Evolutionary conservation across 2,329 filamentous ascomycete genomes (phyloP).

Genomic region (Trichoderma sp.): DNA sequence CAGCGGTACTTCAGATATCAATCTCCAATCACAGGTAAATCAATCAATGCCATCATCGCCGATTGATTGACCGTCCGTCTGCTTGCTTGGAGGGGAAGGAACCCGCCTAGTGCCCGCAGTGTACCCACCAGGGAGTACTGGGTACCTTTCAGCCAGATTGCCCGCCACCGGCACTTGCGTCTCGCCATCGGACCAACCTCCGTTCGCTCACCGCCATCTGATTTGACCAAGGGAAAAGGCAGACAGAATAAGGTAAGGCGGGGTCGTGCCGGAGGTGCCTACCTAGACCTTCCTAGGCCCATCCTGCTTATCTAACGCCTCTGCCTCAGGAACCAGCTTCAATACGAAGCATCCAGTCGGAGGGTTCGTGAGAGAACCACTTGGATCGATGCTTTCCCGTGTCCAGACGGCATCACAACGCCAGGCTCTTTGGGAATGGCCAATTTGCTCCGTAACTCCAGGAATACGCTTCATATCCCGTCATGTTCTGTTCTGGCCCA

Average conservation of each 20-base stretch:
- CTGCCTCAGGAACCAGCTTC: background rate
- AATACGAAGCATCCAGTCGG: background rate
- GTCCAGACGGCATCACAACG: background rate
- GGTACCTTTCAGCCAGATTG: background rate
- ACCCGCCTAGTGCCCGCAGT: background rate
- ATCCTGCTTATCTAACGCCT: background rate
- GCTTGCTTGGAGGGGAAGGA: background rate
- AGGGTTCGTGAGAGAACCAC: background rate
- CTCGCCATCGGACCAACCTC: slow-evolving; percentile 2
- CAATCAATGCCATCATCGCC: background rate
- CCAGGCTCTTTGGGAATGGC: background rate
- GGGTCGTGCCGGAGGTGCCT: background rate
- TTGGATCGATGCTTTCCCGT: background rate
- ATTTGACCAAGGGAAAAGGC: background rate
- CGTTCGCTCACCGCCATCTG: slow-evolving; percentile 18
- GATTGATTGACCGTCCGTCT: background rate
- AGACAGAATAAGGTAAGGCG: background rate
- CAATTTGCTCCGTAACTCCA: background rate
- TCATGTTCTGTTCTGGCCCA: background rate
- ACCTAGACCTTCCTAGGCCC: background rate
- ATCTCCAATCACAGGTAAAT: no score
- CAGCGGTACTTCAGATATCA: no score
- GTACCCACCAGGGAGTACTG: background rate
- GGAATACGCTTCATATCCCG: background rate
- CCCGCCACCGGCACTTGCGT: slow-evolving; percentile 19